These are phyloP conservation scores for Paecilomyces formosus DNA, from an alignment of 2,329 filamentous ascomycete species.

Conservation along the genomic window DNA sequence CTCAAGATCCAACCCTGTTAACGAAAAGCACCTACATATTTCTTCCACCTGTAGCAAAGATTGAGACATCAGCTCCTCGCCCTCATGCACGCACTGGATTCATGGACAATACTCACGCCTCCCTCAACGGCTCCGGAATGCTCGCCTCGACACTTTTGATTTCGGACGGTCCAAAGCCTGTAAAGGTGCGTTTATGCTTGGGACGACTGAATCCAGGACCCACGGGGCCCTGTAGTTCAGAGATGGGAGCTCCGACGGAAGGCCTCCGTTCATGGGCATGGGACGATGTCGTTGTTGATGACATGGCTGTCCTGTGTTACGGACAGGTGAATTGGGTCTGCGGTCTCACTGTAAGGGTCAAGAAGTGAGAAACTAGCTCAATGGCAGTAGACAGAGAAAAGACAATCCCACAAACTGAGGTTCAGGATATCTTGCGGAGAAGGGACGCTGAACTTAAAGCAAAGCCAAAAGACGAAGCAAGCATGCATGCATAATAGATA, in stretches of 20 bases:
- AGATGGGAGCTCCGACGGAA: conserved; percentile 73
- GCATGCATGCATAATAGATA: background rate
- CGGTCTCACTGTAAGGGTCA: too few relatives aligned
- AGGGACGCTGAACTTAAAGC: background rate
- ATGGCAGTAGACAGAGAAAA: background rate
- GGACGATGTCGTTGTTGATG: background rate
- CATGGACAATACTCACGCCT: conserved; percentile 54
- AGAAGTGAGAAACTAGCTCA: background rate
- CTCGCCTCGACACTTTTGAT: conserved; percentile 90
- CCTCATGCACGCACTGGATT: conserved; percentile 3
- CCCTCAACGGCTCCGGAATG: conserved; percentile 83
- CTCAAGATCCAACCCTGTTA: background rate
- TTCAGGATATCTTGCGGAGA: background rate
- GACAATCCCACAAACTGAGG: too few relatives aligned
- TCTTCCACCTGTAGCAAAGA: conserved; percentile 46
- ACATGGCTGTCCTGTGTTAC: background rate
- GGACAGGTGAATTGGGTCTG: background rate
- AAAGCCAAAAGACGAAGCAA: background rate
- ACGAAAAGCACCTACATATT: conserved; percentile 41
- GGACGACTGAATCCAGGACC: conserved; percentile 81
- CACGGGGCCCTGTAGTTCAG: conserved; percentile 77
- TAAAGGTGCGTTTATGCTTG: conserved; percentile 96
- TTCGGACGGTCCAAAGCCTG: conserved; percentile 81
- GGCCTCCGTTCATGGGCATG: conserved; percentile 63
- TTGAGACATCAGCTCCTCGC: conserved; percentile 11